Conservation (phyloP, 352 stramenopile genomes). For the Globisporangium apiculatum region DNA sequence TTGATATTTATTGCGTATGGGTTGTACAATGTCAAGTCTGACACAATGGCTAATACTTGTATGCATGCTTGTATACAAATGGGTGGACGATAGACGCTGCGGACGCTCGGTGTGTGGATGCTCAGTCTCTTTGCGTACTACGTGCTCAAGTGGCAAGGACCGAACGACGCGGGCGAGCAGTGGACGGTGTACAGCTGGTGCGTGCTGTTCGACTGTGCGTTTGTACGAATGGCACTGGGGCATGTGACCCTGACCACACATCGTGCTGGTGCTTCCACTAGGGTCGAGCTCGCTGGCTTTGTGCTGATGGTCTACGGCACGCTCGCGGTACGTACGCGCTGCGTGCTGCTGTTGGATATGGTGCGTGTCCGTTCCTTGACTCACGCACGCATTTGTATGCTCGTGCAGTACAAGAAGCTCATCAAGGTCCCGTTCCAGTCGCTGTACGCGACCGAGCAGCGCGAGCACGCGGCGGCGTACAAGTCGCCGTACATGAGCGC, state of each 20-base stretch:
- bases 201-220: conserved; percentile 7
- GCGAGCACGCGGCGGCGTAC: conserved; percentile 26
- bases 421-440: conserved; percentile 33
- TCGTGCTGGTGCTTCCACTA: conserved; percentile 3
- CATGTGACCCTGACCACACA: not conserved
- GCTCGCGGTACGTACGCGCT: conserved; percentile 37
- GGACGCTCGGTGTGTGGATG: conserved; percentile 72
- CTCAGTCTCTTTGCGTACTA: conserved; percentile 78
- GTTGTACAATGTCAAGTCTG: too few relatives aligned
- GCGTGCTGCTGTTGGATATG: too few relatives aligned
- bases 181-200: conserved; percentile 74
- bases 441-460: conserved; percentile 49
- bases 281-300: conserved; percentile 69
- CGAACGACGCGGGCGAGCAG: conserved; percentile 50
- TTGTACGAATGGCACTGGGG: not conserved
- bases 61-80: too few relatives aligned
- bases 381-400: conserved; percentile 2
- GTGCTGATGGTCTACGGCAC: conserved; percentile 77
- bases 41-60: too few relatives aligned
- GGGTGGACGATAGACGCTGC: conserved; percentile 29
- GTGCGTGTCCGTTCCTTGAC: not conserved
- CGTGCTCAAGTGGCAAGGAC: conserved; percentile 56
- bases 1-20: too few relatives aligned
- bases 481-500: conserved; percentile 76
- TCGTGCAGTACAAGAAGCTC: conserved; percentile 75